Base-by-base conservation (phyloP, 148 eudicot genomes). In the Silene conica region DNA sequence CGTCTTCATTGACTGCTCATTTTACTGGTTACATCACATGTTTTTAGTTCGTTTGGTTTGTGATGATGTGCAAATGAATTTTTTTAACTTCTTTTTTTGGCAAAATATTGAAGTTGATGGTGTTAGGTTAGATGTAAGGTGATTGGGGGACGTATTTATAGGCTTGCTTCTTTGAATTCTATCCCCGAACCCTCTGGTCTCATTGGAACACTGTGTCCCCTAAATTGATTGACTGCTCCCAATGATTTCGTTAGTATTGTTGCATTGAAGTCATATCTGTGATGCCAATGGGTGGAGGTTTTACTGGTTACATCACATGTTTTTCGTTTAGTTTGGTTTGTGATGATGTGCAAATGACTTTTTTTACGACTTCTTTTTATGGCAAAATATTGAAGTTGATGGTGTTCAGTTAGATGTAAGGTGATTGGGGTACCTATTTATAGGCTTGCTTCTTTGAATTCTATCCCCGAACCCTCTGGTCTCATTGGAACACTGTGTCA, bases 1-100 rank as follows among this genome's bases (percentile, higher is more conserved):
- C 48, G 67, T 26, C n/a, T 69, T 61, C 16, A 6, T 69, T 79
- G 61, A 20, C 13, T 52, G 76, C 11, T 46, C 21, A 11, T 45
- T 70, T 28, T 65, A 65, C 19, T 28, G 15, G 12, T 65, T 65
- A 15, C 48, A 65, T 65, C 46, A 14, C 21, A 26, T 65, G 12
- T 65, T 43, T 19, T 65, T 6, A 26, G 63, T n/a, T 34, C 14
- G 18, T 23, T 21, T 62, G 25, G 1, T 23, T 45, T 16, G 25
- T 38, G 6, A 4, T 20, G n/a, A 8, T 67, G 58, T 74, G n/a
- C 6, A 19, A 21, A 8, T 46, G 56, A 3, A 4, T 38, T n/a
- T 67, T 20, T 9, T 0, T 1, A 26, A 23, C 38, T 3, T 5
- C 2, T 48, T 7, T 20, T 59, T 59, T 59, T 20, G 61, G 6